These are phyloP conservation scores for Penicillium frequentans DNA, from an alignment of 2,329 filamentous ascomycete species.

Conservation along the genomic window DNA sequence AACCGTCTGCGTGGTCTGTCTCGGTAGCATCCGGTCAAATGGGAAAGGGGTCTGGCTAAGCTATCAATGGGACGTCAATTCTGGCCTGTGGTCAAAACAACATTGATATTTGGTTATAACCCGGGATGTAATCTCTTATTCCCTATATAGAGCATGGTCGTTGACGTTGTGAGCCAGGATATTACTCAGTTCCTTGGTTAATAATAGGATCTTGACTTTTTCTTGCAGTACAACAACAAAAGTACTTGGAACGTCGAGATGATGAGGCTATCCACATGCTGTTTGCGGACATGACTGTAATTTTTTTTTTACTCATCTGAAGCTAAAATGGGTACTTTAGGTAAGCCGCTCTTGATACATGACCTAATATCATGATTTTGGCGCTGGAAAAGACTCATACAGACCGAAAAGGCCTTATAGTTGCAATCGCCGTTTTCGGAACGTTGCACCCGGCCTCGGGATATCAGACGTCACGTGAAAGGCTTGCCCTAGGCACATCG, in stretches of 20 bases:
- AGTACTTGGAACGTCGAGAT: background rate
- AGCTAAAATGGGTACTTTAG: background rate
- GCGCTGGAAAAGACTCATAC: background rate
- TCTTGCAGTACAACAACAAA: background rate
- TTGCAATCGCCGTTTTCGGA: constrained; percentile 21
- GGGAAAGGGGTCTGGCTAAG: background rate
- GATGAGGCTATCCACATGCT: background rate
- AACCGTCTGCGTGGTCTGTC: background rate
- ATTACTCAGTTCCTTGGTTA: background rate
- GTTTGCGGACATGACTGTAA: background rate
- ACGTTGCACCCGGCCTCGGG: constrained; percentile 19
- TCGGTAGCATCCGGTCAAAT: constrained; percentile 9
- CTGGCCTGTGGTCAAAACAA: background rate
- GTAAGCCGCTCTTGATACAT: background rate
- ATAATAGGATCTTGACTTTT: background rate
- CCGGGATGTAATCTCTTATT: background rate
- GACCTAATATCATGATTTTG: background rate
- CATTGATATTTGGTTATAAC: background rate
- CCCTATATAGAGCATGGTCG: background rate
- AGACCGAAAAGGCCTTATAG: background rate
- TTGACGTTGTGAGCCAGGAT: background rate
- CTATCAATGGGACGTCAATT: constrained; percentile 20
- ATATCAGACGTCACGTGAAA: constrained; percentile 14
- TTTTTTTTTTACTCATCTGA: background rate
- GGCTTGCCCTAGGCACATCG: constrained; percentile 8